Evolutionary conservation across 2,329 filamentous ascomycete genomes (phyloP).

Genomic region (Paracorniculantispora psalliotae): DNA sequence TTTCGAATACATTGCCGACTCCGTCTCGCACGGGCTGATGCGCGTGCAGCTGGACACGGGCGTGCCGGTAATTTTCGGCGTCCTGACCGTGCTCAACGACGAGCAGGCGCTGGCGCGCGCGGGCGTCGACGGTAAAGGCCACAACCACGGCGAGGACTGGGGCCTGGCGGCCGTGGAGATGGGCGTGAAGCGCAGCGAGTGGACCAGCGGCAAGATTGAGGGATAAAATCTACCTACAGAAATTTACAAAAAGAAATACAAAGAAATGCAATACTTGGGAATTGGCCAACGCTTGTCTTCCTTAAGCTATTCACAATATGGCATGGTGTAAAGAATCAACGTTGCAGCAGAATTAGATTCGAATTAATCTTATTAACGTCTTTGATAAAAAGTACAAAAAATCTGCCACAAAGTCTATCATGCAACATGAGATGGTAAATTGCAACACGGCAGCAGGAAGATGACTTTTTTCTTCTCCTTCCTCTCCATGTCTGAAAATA

Average conservation of each 20-base stretch:
- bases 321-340: not conserved
- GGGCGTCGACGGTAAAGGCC: slow-evolving; percentile 60
- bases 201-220: slow-evolving; percentile 65
- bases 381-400: slow-evolving; percentile 1
- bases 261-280: too few species aligned
- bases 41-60: slow-evolving; percentile 84
- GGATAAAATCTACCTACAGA: slow-evolving; percentile 22
- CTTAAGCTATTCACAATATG: too few species aligned
- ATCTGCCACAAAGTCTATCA: slow-evolving; percentile 11
- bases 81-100: slow-evolving; percentile 83
- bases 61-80: slow-evolving; percentile 85
- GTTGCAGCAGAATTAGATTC: not conserved
- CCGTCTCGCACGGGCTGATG: slow-evolving; percentile 90
- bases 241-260: slow-evolving; percentile 2
- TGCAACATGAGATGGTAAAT: slow-evolving; percentile 10
- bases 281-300: too few species aligned
- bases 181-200: slow-evolving; percentile 79
- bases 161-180: slow-evolving; percentile 91
- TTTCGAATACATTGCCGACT: slow-evolving; percentile 96
- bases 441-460: slow-evolving; percentile 3
- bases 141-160: slow-evolving; percentile 98
- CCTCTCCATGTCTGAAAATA: not conserved
- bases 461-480: too few species aligned
- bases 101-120: slow-evolving; percentile 83
- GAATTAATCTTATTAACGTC: slow-evolving; percentile 4